A percentile compares a stretch with the other conserved stretches of the same genome.
phyloP scores from a whole-genome alignment of 805 yeast genomes.

The Starmerella sp. region DNA sequence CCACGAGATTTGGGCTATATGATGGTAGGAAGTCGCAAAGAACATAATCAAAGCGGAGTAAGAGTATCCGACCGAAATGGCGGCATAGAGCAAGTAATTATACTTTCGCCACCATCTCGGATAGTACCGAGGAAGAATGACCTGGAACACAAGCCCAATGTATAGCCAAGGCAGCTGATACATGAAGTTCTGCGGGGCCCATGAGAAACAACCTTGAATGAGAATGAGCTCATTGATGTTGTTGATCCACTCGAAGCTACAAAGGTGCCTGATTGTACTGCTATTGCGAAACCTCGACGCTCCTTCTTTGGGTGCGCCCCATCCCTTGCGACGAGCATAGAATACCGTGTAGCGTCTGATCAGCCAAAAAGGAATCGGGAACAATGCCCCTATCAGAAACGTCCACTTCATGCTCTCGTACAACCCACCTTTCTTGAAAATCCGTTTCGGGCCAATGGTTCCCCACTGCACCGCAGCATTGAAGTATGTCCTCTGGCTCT shows the following conservation, averaged over 20 bases:
- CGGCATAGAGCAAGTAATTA: conserved; percentile 43
- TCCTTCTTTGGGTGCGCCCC: conserved; percentile 18
- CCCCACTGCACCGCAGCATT: conserved; percentile 48
- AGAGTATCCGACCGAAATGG: conserved; percentile 50
- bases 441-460: conserved; percentile 35
- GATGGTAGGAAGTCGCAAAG: conserved; percentile 37
- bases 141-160: conserved; percentile 35
- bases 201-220: conserved; percentile 34
- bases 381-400: conserved; percentile 43
- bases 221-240: conserved; percentile 37
- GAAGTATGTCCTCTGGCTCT: conserved; percentile 33
- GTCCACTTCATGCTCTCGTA: conserved; percentile 54
- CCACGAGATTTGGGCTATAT: conserved; percentile 39
- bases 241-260: conserved; percentile 10
- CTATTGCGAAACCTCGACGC: neutral
- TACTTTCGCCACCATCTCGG: conserved; percentile 45
- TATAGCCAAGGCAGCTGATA: conserved; percentile 20
- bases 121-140: conserved; percentile 37
- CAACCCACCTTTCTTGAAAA: conserved; percentile 32
- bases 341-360: neutral
- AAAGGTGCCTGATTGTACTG: neutral
- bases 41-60: conserved; percentile 47
- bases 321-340: conserved; percentile 17
- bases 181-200: conserved; percentile 24
- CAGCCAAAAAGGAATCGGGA: conserved; percentile 15